These are phyloP conservation scores for Ogataea angusta DNA, from an alignment of 805 yeast species.

Conservation along the genomic window DNA sequence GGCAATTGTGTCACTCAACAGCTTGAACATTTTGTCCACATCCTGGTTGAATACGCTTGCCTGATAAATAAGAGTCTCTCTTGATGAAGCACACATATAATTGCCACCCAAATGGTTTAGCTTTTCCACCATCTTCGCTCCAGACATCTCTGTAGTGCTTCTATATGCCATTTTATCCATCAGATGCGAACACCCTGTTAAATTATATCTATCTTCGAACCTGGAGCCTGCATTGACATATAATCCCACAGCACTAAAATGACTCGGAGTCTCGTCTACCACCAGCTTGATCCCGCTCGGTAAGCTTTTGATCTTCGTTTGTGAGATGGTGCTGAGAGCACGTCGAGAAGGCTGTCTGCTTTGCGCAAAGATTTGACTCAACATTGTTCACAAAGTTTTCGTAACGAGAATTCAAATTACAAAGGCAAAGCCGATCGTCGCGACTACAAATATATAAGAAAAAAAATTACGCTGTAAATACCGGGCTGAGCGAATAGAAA, in stretches of 20 bases:
- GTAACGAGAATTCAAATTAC: neutral
- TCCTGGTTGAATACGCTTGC: slow-evolving; percentile 90
- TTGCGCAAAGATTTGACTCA: neutral
- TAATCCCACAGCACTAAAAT: slow-evolving; percentile 86
- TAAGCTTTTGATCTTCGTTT: slow-evolving; percentile 38
- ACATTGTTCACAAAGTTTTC: slow-evolving; percentile 3
- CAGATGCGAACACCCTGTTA: slow-evolving; percentile 78
- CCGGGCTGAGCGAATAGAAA: neutral
- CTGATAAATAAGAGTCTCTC: slow-evolving; percentile 91
- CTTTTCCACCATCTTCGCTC: slow-evolving; percentile 67
- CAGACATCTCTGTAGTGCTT: slow-evolving; percentile 56
- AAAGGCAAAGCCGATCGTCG: slow-evolving; percentile 1
- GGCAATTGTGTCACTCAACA: slow-evolving; percentile 74
- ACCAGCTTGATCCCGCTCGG: slow-evolving; percentile 79
- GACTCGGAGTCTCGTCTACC: slow-evolving; percentile 83
- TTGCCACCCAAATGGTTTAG: slow-evolving; percentile 87
- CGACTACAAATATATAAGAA: neutral
- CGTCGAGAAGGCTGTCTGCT: neutral
- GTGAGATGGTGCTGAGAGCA: slow-evolving; percentile 9
- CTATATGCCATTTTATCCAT: slow-evolving; percentile 84
- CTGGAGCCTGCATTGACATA: slow-evolving; percentile 91
- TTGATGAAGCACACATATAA: slow-evolving; percentile 85
- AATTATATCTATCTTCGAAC: slow-evolving; percentile 53
- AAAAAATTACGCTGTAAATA: neutral
- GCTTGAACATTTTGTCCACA: slow-evolving; percentile 70